Base-by-base conservation (phyloP, 352 stramenopile species). In the Globisporangium spiculum region DNA sequence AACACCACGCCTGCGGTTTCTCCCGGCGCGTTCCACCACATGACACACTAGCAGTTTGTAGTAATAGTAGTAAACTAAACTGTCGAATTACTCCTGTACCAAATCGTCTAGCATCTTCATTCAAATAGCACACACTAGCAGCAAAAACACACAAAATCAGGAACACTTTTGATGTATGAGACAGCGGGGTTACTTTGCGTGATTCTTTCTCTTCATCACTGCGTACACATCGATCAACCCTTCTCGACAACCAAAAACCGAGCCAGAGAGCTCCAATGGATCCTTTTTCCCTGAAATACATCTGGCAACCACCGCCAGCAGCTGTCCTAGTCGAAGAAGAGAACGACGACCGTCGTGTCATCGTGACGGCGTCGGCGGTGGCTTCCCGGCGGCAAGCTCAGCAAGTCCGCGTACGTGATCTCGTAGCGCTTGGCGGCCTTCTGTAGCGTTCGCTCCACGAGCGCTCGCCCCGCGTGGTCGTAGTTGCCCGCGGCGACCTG, bases 331-430 rank as follows among this genome's bases (percentile, higher is more conserved):
- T 92, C 75, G 63, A 96, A 91, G 73, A 94, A 97, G 22, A 98
- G 74, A 34, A 98, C 91, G 12, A 98, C 75, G 36, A 91, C 93
- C 7, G 90, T 98, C 30, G 94, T 97, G 72, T 98, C 94, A 75
- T 98, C 94, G 78, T 98, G 93, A 65, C 91, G 88, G 63, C 84
- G 87, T 32, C 94, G 87, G 30, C 94, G 89, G 60, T 86, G 76
- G 62, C 78, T 88, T 55, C 94, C 94, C 9, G 89, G 77, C 1
- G 91, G 89, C 55, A 98, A 62, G 36, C 80, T 88, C 68, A 94
- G 70, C 58, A 98, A 65, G 41, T 97, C 88, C 41, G 85, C 73
- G 59, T 97, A 87, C 41, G 86, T 88, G 75, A 97, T 90, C 22
- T 75, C 82, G 68, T 93, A 91, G 34, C 80, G 77, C 57, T 85